Percentiles rank a stretch among this genome's conserved stretches.
Evolutionary conservation across 495 filamentous ascomycete genomes (phyloP).

Genomic region (Podospora tetraspora): DNA sequence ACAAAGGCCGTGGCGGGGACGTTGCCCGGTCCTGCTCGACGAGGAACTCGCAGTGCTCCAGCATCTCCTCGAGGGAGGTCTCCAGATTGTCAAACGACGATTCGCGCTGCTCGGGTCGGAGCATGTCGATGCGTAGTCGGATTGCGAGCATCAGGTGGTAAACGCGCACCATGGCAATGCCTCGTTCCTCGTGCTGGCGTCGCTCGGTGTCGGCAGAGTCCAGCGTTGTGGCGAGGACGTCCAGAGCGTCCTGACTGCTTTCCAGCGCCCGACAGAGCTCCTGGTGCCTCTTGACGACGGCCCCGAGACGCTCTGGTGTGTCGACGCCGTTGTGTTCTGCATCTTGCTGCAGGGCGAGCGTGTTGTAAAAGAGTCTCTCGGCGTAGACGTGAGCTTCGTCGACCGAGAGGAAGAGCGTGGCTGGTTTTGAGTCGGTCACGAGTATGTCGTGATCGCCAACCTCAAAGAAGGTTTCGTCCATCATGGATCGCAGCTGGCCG

Average conservation of each 20-base stretch:
- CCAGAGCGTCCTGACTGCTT: conserved; percentile 14
- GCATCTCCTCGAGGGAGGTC: conserved; percentile 10
- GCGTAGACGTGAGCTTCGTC: conserved; percentile 17
- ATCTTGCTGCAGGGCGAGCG: conserved; percentile 12
- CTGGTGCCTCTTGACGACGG: conserved; percentile 6
- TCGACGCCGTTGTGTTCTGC: background rate
- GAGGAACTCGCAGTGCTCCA: conserved; percentile 10
- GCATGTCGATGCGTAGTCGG: conserved; percentile 15
- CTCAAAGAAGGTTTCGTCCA: conserved; percentile 6
- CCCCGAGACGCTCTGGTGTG: background rate
- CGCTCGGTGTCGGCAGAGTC: background rate
- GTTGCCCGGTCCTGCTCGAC: background rate
- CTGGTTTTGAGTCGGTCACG: conserved; percentile 8
- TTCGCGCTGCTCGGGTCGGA: conserved; percentile 16
- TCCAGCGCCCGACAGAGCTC: conserved; percentile 13
- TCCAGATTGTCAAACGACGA: conserved; percentile 13
- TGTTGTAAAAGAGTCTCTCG: conserved; percentile 17
- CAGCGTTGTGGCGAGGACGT: conserved; percentile 4
- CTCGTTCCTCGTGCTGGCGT: background rate
- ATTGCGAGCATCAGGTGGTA: conserved; percentile 9
- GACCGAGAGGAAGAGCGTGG: conserved; percentile 13
- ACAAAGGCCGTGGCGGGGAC: background rate
- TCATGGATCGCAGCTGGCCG: conserved; percentile 15
- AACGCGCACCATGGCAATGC: conserved; percentile 7
- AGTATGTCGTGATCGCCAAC: background rate